Evolutionary conservation across 2,329 filamentous ascomycete species (phyloP).

Genomic region (Diaporthe sp.): DNA sequence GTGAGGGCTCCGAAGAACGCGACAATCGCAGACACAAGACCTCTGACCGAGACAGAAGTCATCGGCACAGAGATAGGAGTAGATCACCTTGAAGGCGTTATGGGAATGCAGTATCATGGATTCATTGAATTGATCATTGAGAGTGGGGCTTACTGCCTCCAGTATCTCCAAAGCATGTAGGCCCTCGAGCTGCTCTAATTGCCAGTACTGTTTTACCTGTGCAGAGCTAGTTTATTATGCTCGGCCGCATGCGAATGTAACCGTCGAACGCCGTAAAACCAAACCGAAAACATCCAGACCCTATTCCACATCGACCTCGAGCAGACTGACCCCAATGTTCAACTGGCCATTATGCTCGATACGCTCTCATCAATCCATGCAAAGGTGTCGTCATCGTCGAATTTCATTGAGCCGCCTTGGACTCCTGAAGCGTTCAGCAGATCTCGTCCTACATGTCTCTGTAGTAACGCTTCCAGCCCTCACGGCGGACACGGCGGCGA

Average conservation of each 20-base stretch:
- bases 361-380: neutral
- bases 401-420: neutral
- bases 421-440: neutral
- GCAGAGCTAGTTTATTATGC: constrained; percentile 22
- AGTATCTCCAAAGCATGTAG: neutral
- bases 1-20: constrained; percentile 47
- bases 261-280: constrained; percentile 42
- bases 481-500: constrained; percentile 73
- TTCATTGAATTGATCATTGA: neutral
- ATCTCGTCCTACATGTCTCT: constrained; percentile 35
- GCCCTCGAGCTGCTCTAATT: constrained; percentile 13
- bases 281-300: neutral
- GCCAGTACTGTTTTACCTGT: constrained; percentile 37
- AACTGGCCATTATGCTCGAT: neutral
- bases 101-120: neutral
- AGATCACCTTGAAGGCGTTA: constrained; percentile 52
- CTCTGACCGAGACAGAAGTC: constrained; percentile 44
- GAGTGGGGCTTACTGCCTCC: neutral
- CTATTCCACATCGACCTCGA: neutral
- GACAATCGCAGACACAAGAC: constrained; percentile 38
- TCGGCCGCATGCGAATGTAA: neutral
- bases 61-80: constrained; percentile 54
- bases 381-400: neutral
- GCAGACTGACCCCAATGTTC: neutral
- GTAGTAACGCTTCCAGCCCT: constrained; percentile 87